Conservation (phyloP, 805 yeast genomes). For the Yamadazyma endophytica region DNA sequence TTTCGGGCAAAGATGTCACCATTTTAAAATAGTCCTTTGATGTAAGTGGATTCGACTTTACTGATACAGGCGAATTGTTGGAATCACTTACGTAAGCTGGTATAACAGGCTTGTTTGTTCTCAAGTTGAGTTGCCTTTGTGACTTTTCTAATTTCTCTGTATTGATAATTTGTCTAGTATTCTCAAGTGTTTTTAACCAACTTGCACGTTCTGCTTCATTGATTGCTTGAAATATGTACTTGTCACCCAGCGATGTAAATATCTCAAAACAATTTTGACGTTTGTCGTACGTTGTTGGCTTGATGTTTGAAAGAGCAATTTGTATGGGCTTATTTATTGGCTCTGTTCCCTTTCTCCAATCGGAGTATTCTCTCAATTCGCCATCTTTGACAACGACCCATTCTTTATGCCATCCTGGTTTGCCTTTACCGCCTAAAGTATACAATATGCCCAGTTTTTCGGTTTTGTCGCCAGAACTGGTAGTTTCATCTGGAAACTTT, state of each 20-base stretch:
- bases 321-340: slow-evolving; percentile 67
- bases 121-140: slow-evolving; percentile 6
- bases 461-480: slow-evolving; percentile 4
- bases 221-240: slow-evolving; percentile 72
- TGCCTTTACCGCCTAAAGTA: slow-evolving; percentile 56
- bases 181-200: slow-evolving; percentile 65
- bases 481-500: neutral
- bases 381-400: slow-evolving; percentile 79
- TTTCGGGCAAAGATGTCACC: slow-evolving; percentile 38
- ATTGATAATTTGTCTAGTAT: slow-evolving; percentile 40
- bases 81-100: slow-evolving; percentile 9
- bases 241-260: slow-evolving; percentile 60
- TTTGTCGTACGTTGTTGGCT: slow-evolving; percentile 42
- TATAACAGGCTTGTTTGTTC: slow-evolving; percentile 12
- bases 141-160: slow-evolving; percentile 8
- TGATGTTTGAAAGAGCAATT: slow-evolving; percentile 62
- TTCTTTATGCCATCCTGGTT: slow-evolving; percentile 81
- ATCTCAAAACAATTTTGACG: slow-evolving; percentile 68
- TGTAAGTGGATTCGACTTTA: slow-evolving; percentile 17
- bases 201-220: slow-evolving; percentile 59
- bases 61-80: slow-evolving; percentile 29
- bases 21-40: slow-evolving; percentile 28
- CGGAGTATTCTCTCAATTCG: slow-evolving; percentile 62
- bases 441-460: slow-evolving; percentile 45
- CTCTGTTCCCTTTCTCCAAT: slow-evolving; percentile 70